Base-by-base conservation (phyloP, 352 stramenopile species). In the Globisporangium cystogenes region DNA sequence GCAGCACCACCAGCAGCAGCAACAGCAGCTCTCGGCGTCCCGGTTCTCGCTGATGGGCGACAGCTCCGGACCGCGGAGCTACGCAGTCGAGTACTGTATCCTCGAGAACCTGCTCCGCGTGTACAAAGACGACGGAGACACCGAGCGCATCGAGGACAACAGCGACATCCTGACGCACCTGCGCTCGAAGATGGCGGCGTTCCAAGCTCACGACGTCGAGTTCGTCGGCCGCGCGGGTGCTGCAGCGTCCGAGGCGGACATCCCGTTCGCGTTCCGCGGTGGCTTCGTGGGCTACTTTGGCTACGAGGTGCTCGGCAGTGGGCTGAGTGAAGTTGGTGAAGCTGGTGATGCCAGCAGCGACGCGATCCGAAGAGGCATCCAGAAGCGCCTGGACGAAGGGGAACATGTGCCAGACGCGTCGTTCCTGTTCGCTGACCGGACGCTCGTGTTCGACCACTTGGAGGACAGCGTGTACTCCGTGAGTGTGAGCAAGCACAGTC, bases 371-470 rank as follows among this genome's bases (percentile, higher is more conserved):
- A 51, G 72, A 45, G 53, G 51, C 40, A 70, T 73, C 23, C 39
- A 66, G 8, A 52, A 65, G 12, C 59, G 59, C 27, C 54, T 60
- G 18, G 54, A 45, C 4, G 49, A 55, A 4, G 41, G 39, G 1
- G 65, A 81, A 16, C 60, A 67, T 23, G 76, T 93, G 24, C 93
- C 93, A 14, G 88, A 96, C 43, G 72, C 89, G 16, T 93, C 90
- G 2, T 94, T 98, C 66, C 43, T 98, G 8, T 96, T 98, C 68
- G 84, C 80, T 29, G 88, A 97, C 59, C 78, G 84, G 45, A 81
- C 79, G 43, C 54, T 97, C 21, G 74, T 97, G 20, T 97, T 93
- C 64, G 88, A 98, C 67, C 89, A 97, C 56, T 59, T 60, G 3
- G 80, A 79, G 1, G 46, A 50, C 8, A 63, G 73, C 23, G 79